Conservation (phyloP, 192 early-diverging fungal species). For the Radiomyces spectabilis region DNA sequence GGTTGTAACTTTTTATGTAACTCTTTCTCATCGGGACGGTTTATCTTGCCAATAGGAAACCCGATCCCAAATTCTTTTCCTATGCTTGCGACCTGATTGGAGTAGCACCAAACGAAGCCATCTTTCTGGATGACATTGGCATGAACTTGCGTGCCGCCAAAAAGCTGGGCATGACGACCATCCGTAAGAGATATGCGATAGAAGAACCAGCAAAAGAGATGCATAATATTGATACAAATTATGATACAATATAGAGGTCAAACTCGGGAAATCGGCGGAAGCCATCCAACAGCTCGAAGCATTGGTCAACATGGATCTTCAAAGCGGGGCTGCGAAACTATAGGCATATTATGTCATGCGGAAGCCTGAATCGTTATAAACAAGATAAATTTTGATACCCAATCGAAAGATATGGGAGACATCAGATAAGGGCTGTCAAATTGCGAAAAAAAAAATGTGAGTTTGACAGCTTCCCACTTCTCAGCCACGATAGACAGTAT, state of each 20-base stretch:
- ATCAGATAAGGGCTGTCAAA: too few species aligned
- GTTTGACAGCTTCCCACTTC: too few species aligned
- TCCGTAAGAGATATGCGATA: constrained; percentile 38
- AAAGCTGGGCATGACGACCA: constrained; percentile 61
- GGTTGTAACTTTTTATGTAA: background rate
- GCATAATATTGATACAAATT: background rate
- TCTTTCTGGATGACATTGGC: constrained; percentile 86
- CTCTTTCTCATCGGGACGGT: too few species aligned
- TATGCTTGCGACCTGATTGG: constrained; percentile 66
- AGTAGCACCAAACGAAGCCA: constrained; percentile 55
- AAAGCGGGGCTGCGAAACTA: background rate
- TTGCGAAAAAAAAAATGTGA: too few species aligned
- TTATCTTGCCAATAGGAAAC: constrained; percentile 49
- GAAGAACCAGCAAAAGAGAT: background rate
- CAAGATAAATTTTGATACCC: too few species aligned
- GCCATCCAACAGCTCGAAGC: background rate
- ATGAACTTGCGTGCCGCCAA: constrained; percentile 66
- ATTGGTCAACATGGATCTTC: background rate
- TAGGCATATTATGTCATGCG: too few species aligned
- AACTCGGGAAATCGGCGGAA: background rate
- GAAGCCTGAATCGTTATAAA: too few species aligned
- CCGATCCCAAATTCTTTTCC: constrained; percentile 66
- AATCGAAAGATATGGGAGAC: too few species aligned
- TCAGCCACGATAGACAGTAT: too few species aligned
- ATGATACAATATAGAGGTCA: background rate